These are phyloP conservation scores for Sphagnurus paluster DNA, from an alignment of 1,284 basidiomycete genomes.

Conservation along the genomic window DNA sequence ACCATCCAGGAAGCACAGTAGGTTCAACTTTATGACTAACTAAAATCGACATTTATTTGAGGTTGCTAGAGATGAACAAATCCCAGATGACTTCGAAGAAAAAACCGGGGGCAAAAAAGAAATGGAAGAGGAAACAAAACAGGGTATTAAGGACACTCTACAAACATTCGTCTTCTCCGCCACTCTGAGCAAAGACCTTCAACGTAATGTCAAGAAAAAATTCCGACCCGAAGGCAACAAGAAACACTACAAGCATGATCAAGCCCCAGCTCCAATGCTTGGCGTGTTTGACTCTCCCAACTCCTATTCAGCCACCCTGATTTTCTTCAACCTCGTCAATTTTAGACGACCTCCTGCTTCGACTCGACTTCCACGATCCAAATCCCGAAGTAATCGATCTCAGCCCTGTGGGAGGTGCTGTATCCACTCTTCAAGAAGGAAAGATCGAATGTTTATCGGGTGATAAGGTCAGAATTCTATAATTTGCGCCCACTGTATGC, in stretches of 20 bases:
- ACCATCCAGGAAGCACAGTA: slow-evolving; percentile 69
- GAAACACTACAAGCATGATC: slow-evolving; percentile 44
- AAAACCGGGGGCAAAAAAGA: slow-evolving; percentile 23
- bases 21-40: slow-evolving; percentile 24
- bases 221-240: slow-evolving; percentile 42
- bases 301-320: neutral
- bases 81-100: slow-evolving; percentile 30
- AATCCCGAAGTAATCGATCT: slow-evolving; percentile 90
- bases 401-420: slow-evolving; percentile 82
- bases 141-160: slow-evolving; percentile 44
- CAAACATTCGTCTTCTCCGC: slow-evolving; percentile 98
- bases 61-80: slow-evolving; percentile 40
- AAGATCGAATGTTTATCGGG: slow-evolving; percentile 86
- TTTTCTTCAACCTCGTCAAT: slow-evolving; percentile 12
- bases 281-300: slow-evolving; percentile 42
- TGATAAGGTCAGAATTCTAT: slow-evolving; percentile 95
- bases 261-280: slow-evolving; percentile 64
- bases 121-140: slow-evolving; percentile 37
- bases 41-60: slow-evolving; percentile 2
- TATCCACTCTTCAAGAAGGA: slow-evolving; percentile 85
- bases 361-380: slow-evolving; percentile 92
- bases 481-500: slow-evolving; percentile 90
- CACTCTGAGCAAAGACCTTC: slow-evolving; percentile 92
- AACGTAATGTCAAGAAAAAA: slow-evolving; percentile 79
- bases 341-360: slow-evolving; percentile 84